A percentile compares a stretch with the other conserved stretches of the same genome.
Evolutionary conservation across 1,284 basidiomycete genomes (phyloP).

Genomic region (Coniferiporia sulphurascens): DNA sequence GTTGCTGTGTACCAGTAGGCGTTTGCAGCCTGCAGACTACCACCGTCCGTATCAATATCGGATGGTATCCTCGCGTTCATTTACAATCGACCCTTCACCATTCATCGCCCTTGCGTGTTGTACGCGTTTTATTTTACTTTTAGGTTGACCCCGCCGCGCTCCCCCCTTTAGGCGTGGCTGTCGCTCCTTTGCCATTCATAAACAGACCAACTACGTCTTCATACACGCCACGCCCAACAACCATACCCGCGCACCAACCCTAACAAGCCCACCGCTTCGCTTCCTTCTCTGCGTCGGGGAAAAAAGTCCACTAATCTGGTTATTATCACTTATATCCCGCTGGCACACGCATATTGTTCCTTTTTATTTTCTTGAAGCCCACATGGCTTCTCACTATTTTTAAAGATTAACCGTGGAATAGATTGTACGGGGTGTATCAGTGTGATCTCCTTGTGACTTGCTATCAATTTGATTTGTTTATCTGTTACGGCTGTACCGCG

Average conservation of each 20-base stretch:
- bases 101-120: background rate
- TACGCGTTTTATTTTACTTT: background rate
- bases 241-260: background rate
- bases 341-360: conserved; percentile 9
- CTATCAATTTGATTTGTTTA: too few relatives aligned
- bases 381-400: background rate
- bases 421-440: background rate
- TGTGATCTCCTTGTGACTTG: background rate
- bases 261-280: background rate
- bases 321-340: conserved; percentile 1
- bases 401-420: background rate
- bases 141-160: background rate
- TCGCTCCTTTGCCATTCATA: background rate
- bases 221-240: background rate
- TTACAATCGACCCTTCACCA: background rate
- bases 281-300: background rate
- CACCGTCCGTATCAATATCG: background rate
- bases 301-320: conserved; percentile 5
- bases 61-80: background rate
- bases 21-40: background rate
- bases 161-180: background rate
- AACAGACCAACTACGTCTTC: background rate
- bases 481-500: too few relatives aligned
- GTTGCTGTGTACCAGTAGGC: conserved; percentile 30
- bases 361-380: background rate